Conservation (phyloP, 2,329 filamentous ascomycete genomes). For the Corynespora cassiicola region DNA sequence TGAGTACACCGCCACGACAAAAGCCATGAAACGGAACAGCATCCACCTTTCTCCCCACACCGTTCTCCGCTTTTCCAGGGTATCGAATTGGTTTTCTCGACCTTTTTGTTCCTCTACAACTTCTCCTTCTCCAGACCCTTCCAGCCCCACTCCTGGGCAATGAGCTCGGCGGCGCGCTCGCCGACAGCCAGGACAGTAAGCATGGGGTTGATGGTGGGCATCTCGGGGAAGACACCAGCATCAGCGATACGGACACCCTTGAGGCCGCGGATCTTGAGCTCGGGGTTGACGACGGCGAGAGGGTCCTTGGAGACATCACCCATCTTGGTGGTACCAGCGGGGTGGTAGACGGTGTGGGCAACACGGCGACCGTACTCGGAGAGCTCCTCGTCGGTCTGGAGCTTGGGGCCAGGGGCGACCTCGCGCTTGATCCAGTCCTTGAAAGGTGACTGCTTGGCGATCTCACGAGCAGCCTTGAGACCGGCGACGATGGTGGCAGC, state of each 20-base stretch:
- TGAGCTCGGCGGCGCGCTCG: slow-evolving; percentile 83
- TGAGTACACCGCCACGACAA: no score
- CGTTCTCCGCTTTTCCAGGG: no score
- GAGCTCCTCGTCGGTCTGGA: slow-evolving; percentile 80
- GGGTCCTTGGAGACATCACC: slow-evolving; percentile 72
- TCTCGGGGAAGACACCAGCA: slow-evolving; percentile 86
- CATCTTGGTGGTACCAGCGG: slow-evolving; percentile 90
- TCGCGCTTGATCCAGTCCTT: slow-evolving; percentile 83
- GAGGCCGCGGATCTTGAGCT: slow-evolving; percentile 75
- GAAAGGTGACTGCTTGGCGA: slow-evolving; percentile 79
- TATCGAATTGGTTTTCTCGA: neutral
- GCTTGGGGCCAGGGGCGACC: slow-evolving; percentile 75
- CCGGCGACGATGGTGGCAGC: slow-evolving; percentile 81
- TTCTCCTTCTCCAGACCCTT: slow-evolving; percentile 61
- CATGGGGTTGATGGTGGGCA: slow-evolving; percentile 90
- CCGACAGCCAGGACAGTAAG: slow-evolving; percentile 84
- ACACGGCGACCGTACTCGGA: slow-evolving; percentile 81
- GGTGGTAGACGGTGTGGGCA: slow-evolving; percentile 90
- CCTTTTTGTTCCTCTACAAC: slow-evolving; percentile 50
- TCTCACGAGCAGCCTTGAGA: slow-evolving; percentile 76
- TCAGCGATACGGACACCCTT: slow-evolving; percentile 81
- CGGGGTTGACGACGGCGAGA: slow-evolving; percentile 79
- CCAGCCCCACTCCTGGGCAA: slow-evolving; percentile 76
- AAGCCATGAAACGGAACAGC: no score
- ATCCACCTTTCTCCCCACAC: no score